A percentile compares a stretch with the other conserved stretches of the same genome.
Evolutionary conservation across 768 basidiomycete species (phyloP).

Genomic region (Podaxis rugospora): DNA sequence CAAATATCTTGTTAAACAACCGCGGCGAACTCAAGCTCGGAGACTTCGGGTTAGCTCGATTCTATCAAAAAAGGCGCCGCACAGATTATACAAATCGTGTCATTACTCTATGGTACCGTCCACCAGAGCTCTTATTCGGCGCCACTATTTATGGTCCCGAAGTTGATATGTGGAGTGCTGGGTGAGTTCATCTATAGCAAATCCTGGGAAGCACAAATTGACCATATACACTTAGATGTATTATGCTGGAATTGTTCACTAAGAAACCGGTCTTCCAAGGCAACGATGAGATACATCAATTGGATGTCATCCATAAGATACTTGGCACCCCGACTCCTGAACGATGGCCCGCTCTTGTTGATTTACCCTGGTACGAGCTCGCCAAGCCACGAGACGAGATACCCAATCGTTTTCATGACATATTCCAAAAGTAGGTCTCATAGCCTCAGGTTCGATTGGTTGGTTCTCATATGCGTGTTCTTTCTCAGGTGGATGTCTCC

Average conservation of each 20-base stretch:
- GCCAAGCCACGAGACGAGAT: slow-evolving; percentile 81
- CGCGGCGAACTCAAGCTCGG: slow-evolving; percentile 91
- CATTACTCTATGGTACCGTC: slow-evolving; percentile 97
- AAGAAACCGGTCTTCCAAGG: slow-evolving; percentile 98
- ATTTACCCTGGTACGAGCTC: slow-evolving; percentile 98
- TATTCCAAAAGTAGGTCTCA: slow-evolving; percentile 75
- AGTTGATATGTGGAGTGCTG: slow-evolving; percentile 99
- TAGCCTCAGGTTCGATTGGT: background rate
- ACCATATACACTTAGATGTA: slow-evolving; percentile 60
- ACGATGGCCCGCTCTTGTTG: slow-evolving; percentile 78
- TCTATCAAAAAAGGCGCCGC: slow-evolving; percentile 86
- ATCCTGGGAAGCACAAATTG: background rate
- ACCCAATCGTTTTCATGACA: slow-evolving; percentile 72
- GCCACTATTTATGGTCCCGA: slow-evolving; percentile 96
- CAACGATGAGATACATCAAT: slow-evolving; percentile 94
- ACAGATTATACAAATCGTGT: slow-evolving; percentile 99
- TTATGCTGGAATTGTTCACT: slow-evolving; percentile 96
- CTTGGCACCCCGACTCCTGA: slow-evolving; percentile 84
- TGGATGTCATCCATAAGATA: slow-evolving; percentile 88
- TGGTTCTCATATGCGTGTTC: slow-evolving; percentile 1
- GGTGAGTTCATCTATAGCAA: slow-evolving; percentile 45
- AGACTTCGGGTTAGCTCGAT: slow-evolving; percentile 95
- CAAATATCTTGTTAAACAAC: slow-evolving; percentile 93
- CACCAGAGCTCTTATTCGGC: slow-evolving; percentile 91
- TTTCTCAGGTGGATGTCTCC: slow-evolving; percentile 77